Evolutionary conservation across 176 grass and related monocot species (phyloP).

Genomic region (bread wheat (Triticum aestivum)): IWGSC_CS_RefSeq_v2.1 NC_057805.1:480967201-480967700

Average conservation of each 20-base stretch:
- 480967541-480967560: background rate
- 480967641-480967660: too few relatives aligned
- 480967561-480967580: too few relatives aligned
- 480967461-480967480: background rate
- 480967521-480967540: background rate
- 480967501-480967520: too few relatives aligned
- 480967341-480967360: background rate
- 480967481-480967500: background rate
- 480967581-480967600: too few relatives aligned
- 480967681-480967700: too few relatives aligned
- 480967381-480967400: background rate
- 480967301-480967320: background rate
- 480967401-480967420: background rate
- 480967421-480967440: background rate
- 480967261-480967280: too few relatives aligned
- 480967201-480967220: constrained; percentile 22
- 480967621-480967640: too few relatives aligned
- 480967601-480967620: too few relatives aligned
- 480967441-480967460: background rate
- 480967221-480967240: constrained; percentile 47
- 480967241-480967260: background rate
- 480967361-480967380: too few relatives aligned
- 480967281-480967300: background rate
- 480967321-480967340: background rate
- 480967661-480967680: too few relatives aligned